Percentiles rank a stretch among this genome's conserved stretches.
phyloP scores from a whole-genome alignment of 768 basidiomycete species.

The Suillus placidus region DNA sequence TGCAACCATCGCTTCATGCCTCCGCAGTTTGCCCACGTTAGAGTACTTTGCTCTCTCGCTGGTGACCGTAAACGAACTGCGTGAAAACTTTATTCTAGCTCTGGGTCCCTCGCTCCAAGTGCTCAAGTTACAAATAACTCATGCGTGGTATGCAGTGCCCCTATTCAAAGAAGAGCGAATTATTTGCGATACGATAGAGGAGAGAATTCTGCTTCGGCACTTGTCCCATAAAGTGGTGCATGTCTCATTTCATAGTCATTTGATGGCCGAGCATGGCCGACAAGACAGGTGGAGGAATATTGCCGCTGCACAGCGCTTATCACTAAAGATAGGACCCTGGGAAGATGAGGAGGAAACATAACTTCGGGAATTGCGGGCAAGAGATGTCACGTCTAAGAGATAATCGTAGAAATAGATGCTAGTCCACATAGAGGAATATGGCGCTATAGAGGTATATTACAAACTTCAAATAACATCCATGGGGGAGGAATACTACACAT shows the following conservation, averaged over 20 bases:
- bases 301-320: conserved; percentile 22
- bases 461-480: background rate
- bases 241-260: conserved; percentile 23
- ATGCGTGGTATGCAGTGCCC: conserved; percentile 36
- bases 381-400: background rate
- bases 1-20: conserved; percentile 29
- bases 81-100: conserved; percentile 33
- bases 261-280: conserved; percentile 27
- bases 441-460: conserved; percentile 6
- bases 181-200: conserved; percentile 35
- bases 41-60: conserved; percentile 41
- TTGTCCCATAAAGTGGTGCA: conserved; percentile 14
- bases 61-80: conserved; percentile 38
- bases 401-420: conserved; percentile 1
- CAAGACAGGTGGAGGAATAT: conserved; percentile 31
- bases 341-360: conserved; percentile 25
- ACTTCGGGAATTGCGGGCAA: background rate
- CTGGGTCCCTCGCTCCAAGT: conserved; percentile 33
- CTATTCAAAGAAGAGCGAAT: conserved; percentile 34
- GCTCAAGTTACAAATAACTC: conserved; percentile 40
- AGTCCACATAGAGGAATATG: background rate
- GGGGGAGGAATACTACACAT: background rate
- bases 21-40: conserved; percentile 30
- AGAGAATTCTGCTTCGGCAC: conserved; percentile 17
- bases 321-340: conserved; percentile 34